These are phyloP conservation scores for Alnus glutinosa DNA, from an alignment of 306 rosid species.

Conservation along the genomic window DNA sequence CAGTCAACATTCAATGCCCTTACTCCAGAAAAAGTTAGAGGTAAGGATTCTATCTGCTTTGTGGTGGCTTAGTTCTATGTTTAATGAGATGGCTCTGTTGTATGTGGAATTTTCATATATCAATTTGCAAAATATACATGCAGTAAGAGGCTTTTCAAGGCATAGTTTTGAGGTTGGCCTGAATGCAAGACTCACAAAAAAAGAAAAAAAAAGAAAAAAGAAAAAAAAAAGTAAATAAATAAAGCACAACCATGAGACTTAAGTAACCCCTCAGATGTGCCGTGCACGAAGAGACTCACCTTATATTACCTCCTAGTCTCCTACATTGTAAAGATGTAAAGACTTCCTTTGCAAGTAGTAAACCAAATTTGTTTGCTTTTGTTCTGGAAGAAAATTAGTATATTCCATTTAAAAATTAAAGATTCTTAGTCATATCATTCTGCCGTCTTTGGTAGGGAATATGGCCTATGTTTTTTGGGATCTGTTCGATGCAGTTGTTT, in stretches of 20 bases:
- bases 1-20: conserved; percentile 85
- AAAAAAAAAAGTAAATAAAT: not conserved
- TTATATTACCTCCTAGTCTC: not conserved
- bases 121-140: not conserved
- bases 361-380: not conserved
- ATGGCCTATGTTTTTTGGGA: not conserved
- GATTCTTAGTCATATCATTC: not conserved
- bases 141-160: not conserved
- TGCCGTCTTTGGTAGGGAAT: not conserved
- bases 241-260: not conserved
- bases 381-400: not conserved
- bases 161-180: not conserved
- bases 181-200: not conserved
- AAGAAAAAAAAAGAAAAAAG: not conserved
- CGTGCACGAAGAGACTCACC: not conserved
- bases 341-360: not conserved
- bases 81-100: not conserved
- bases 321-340: not conserved
- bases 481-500: too few species aligned
- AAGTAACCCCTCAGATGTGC: not conserved
- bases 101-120: not conserved
- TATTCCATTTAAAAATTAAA: not conserved
- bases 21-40: conserved; percentile 79
- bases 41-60: conserved; percentile 30
- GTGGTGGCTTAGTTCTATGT: not conserved